Base-by-base conservation (phyloP, 2,329 filamentous ascomycete genomes). In the Aspergillus pseudonomiae region DNA sequence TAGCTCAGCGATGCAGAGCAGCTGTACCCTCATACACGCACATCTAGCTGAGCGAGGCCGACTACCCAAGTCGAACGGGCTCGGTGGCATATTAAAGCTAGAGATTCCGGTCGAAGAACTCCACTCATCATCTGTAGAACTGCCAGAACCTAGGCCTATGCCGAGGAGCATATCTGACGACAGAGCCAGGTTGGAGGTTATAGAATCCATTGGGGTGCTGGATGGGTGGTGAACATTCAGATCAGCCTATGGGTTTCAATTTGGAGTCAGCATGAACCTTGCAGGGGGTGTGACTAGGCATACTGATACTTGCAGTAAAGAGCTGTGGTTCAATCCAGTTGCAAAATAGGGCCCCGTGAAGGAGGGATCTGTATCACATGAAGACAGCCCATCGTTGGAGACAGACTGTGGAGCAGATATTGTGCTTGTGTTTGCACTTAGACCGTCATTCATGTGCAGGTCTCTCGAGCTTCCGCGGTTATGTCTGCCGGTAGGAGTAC, bases 1-100 rank as follows among this genome's bases (percentile, higher is more conserved):
- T n/a, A 59, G 57, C 30, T 59, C 28, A 34, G 41, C 41, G 12
- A 59, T 59, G 43, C 57, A 59, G 24, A 36, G 9, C 14, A 59
- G 41, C 21, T 59, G 57, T 24, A 30, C 36, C 16, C 45, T 59
- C 19, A 36, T 10, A 26, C 57, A 59, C 3, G 43, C 14, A 24
- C 57, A 59, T 50, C 41, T 39, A n/a, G 57, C 12, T 16, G 57
- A 32, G 19, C 28, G 57, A 39, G 43, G 43, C 21, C 34, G 43
- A 24, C n/a, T 19, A 26, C 32, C 12, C 1, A 55, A 24, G 32
- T 19, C 52, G 19, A 55, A 26, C 30, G 41, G 32, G 10, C 43
- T 36, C 3, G 36, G 26, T 50, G 43, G 43, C 6, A 59, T n/a
- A 34, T 28, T 59, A 12, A 59, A 59, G 19, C 21, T 11, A 24